These are phyloP conservation scores for Herpotrichia juniperi DNA, from an alignment of 2,329 filamentous ascomycete species.

Conservation along the genomic window DNA sequence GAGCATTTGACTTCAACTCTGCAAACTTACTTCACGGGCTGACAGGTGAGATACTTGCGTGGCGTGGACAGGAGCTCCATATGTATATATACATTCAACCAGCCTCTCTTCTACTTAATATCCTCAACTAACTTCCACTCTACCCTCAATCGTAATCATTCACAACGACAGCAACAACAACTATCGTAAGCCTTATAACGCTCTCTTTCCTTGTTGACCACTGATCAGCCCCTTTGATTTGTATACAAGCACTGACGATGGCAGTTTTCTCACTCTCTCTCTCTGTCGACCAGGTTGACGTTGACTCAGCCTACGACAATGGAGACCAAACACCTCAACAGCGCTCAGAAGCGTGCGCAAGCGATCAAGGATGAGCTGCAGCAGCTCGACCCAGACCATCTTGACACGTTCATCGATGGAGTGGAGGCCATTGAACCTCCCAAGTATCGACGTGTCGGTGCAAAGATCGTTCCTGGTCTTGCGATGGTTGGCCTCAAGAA, in stretches of 20 bases:
- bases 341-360: slow-evolving; percentile 34
- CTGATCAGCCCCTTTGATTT: no score
- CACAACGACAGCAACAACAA: no score
- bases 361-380: slow-evolving; percentile 35
- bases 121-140: not conserved
- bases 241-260: no score
- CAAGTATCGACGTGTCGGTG: slow-evolving; percentile 28
- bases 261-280: no score
- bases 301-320: not conserved
- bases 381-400: slow-evolving; percentile 26
- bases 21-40: no score
- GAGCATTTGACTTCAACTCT: no score
- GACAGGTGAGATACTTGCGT: not conserved
- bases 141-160: no score
- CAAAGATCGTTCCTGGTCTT: slow-evolving; percentile 25
- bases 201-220: no score
- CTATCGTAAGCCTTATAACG: no score
- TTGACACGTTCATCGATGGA: slow-evolving; percentile 34
- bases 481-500: slow-evolving; percentile 27
- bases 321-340: slow-evolving; percentile 21
- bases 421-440: slow-evolving; percentile 35
- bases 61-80: not conserved
- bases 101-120: not conserved
- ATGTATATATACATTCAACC: not conserved
- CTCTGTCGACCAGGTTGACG: not conserved